A percentile compares a stretch with the other conserved stretches of the same genome.
These are phyloP conservation scores for Eimeria praecox DNA, from an alignment of 169 alveolate species.

Conservation along the genomic window DNA sequence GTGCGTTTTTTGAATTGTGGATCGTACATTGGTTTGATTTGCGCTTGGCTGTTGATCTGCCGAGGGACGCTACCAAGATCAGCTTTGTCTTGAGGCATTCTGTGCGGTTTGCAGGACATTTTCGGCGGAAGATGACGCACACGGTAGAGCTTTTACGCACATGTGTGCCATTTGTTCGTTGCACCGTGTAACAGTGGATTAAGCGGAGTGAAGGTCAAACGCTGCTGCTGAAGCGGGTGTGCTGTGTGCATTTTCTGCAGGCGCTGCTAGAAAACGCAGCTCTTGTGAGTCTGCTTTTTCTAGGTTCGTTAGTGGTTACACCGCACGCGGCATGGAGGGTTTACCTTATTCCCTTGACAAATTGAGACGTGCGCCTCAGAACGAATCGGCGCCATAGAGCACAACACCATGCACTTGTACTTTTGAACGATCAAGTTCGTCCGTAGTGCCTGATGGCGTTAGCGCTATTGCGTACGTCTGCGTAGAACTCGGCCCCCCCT, in stretches of 20 bases:
- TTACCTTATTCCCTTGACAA: no score
- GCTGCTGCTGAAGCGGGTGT: not conserved
- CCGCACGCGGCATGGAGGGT: not conserved
- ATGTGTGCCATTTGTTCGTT: not conserved
- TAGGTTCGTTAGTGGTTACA: not conserved
- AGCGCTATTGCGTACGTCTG: no score
- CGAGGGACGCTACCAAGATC: no score
- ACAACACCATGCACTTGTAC: no score
- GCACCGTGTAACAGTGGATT: not conserved
- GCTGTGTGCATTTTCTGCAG: not conserved
- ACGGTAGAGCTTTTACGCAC: not conserved
- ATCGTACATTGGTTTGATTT: not conserved
- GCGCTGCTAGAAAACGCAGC: not conserved
- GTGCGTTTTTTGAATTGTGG: not conserved
- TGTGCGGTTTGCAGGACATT: not conserved
- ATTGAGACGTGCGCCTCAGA: no score
- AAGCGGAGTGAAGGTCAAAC: not conserved
- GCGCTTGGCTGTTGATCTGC: not conserved
- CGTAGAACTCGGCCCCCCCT: no score
- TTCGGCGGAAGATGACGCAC: not conserved
- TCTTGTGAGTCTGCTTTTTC: not conserved
- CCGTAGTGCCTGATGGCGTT: no score
- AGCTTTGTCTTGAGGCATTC: not conserved
- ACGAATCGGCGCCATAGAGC: no score
- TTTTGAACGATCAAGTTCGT: no score